Percentiles rank a stretch among this genome's conserved stretches.
phyloP scores from a whole-genome alignment of 768 basidiomycete species.

The Mycena metata region DNA sequence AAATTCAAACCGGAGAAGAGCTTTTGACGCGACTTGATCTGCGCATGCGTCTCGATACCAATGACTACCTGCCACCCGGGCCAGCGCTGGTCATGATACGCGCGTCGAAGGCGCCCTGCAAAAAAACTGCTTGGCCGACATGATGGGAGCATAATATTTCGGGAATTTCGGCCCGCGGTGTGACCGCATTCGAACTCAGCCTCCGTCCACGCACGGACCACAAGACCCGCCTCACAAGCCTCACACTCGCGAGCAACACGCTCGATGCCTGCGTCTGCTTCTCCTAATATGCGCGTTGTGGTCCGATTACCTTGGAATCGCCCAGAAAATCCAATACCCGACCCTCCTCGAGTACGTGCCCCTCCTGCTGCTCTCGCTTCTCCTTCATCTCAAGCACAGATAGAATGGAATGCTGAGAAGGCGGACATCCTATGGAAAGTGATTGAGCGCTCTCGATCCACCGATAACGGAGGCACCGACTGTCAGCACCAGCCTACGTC shows the following conservation, averaged over 20 bases:
- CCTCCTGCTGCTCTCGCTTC: conserved; percentile 7
- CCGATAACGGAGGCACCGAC: conserved; percentile 81
- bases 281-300: conserved; percentile 73
- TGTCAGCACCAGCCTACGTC: conserved; percentile 63
- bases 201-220: background rate
- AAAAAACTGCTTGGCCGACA: conserved; percentile 24
- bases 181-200: conserved; percentile 24
- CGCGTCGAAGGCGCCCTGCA: conserved; percentile 27
- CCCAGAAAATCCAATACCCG: conserved; percentile 74
- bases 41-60: conserved; percentile 96
- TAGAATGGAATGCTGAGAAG: conserved; percentile 89
- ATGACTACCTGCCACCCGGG: conserved; percentile 92
- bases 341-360: conserved; percentile 77
- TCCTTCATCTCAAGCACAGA: conserved; percentile 57
- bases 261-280: conserved; percentile 49
- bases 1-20: conserved; percentile 78
- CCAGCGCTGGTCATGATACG: conserved; percentile 65
- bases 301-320: conserved; percentile 85
- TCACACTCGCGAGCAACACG: background rate
- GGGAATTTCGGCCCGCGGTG: conserved; percentile 7
- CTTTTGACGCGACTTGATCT: conserved; percentile 89
- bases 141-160: conserved; percentile 32
- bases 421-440: conserved; percentile 91
- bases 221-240: too few species aligned
- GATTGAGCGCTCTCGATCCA: conserved; percentile 81